Conservation (phyloP, 2,329 filamentous ascomycete species). For the Thermothelomyces thermophilus region DNA sequence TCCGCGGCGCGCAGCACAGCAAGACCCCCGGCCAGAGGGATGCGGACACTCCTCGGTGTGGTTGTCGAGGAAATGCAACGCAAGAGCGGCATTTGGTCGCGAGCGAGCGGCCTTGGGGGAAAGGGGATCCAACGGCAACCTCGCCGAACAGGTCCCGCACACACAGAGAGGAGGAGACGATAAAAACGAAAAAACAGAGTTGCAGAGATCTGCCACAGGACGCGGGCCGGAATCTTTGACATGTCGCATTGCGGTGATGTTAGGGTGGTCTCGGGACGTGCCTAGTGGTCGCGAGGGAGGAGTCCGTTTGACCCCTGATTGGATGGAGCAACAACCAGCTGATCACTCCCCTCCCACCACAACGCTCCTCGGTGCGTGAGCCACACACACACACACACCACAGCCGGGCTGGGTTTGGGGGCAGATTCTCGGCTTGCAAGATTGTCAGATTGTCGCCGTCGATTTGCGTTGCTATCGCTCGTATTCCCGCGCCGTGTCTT, state of each 20-base stretch:
- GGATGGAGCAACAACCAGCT: conserved; percentile 21
- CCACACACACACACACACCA: neutral
- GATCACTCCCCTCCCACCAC: conserved; percentile 19
- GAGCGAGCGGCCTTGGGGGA: neutral
- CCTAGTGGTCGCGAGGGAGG: conserved; percentile 21
- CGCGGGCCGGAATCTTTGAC: conserved; percentile 23
- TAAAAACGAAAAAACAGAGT: neutral
- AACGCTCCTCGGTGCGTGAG: conserved; percentile 18
- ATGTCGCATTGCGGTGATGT: conserved; percentile 12
- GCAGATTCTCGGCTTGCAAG: neutral
- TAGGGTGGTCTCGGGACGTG: conserved; percentile 21
- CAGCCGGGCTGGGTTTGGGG: neutral
- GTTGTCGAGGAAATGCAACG: conserved; percentile 3
- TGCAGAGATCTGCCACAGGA: conserved; percentile 11
- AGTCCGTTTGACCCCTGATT: conserved; percentile 19
- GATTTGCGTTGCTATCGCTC: neutral
- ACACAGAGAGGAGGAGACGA: neutral
- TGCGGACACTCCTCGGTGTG: neutral
- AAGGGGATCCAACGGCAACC: conserved; percentile 9
- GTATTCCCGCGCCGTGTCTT: too few species aligned
- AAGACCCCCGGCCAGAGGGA: neutral
- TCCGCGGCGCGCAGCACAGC: too few species aligned
- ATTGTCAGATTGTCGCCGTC: too few species aligned
- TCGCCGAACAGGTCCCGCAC: conserved; percentile 1
- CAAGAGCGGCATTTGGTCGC: conserved; percentile 7